Evolutionary conservation across 2,329 filamentous ascomycete genomes (phyloP).

Genomic region (Fusarium sambucinum): DNA sequence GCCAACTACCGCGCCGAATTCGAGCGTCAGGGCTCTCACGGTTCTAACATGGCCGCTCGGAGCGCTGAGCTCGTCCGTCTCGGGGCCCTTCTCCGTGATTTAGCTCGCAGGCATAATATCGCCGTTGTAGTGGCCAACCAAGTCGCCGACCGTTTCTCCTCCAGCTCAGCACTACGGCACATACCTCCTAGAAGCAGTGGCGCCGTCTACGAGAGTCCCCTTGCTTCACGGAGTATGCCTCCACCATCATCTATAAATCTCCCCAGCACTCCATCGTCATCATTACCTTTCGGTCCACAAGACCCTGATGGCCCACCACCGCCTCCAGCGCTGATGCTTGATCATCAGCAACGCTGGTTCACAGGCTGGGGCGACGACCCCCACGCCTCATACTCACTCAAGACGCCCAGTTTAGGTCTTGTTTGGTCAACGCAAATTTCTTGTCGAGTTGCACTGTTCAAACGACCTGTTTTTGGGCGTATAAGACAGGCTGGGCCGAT

Average conservation of each 20-base stretch:
- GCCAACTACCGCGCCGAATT: slow-evolving; percentile 97
- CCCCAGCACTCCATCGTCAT: slow-evolving; percentile 56
- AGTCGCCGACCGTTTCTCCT: slow-evolving; percentile 85
- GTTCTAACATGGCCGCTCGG: slow-evolving; percentile 77
- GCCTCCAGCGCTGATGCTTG: slow-evolving; percentile 73
- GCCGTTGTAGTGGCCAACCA: slow-evolving; percentile 96
- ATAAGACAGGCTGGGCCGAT: slow-evolving; percentile 53
- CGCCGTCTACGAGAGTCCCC: slow-evolving; percentile 60
- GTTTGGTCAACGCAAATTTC: slow-evolving; percentile 93
- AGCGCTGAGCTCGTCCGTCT: slow-evolving; percentile 81
- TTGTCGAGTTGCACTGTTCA: slow-evolving; percentile 83
- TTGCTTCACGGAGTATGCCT: slow-evolving; percentile 60
- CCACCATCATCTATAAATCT: slow-evolving; percentile 48
- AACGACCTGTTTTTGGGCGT: slow-evolving; percentile 68
- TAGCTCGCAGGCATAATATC: slow-evolving; percentile 80
- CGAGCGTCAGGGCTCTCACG: slow-evolving; percentile 65
- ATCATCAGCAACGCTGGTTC: slow-evolving; percentile 95
- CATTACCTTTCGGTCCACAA: slow-evolving; percentile 52
- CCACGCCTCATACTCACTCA: slow-evolving; percentile 63
- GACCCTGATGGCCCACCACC: slow-evolving; percentile 51
- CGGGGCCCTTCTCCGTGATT: slow-evolving; percentile 78
- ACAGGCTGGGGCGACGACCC: slow-evolving; percentile 90
- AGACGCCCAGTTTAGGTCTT: slow-evolving; percentile 88
- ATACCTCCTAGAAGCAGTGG: slow-evolving; percentile 42
- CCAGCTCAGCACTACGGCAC: slow-evolving; percentile 39